These are phyloP conservation scores for Cystofilobasidium ferigula DNA, from an alignment of 768 basidiomycete genomes.

Conservation along the genomic window DNA sequence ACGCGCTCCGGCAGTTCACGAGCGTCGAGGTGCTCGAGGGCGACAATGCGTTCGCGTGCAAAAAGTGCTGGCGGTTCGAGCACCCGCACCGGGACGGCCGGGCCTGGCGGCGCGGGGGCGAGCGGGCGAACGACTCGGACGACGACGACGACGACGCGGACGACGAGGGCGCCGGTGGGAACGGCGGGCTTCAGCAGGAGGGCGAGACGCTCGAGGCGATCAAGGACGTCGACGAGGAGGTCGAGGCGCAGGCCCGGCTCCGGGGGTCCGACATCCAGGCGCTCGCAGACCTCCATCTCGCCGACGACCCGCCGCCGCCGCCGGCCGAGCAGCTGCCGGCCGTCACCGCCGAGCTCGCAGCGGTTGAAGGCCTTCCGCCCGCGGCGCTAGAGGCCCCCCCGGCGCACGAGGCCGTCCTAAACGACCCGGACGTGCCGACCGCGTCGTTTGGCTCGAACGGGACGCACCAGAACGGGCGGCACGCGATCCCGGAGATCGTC, in stretches of 20 bases:
- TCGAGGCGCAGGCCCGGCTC: not conserved
- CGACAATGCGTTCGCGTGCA: constrained; percentile 88
- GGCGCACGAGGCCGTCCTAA: not conserved
- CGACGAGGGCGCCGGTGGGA: not conserved
- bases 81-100: constrained; percentile 39
- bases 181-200: not conserved
- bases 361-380: not conserved
- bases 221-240: constrained; percentile 7
- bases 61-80: constrained; percentile 80
- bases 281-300: constrained; percentile 7
- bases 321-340: not conserved
- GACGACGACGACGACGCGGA: constrained; percentile 23
- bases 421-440: not conserved
- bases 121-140: constrained; percentile 30
- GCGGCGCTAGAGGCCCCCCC: not conserved
- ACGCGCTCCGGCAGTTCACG: constrained; percentile 77
- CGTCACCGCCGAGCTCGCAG: constrained; percentile 4
- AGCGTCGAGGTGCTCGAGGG: constrained; percentile 86
- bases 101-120: constrained; percentile 31
- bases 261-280: not conserved
- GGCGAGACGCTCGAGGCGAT: not conserved
- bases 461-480: not conserved
- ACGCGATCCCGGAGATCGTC: constrained; percentile 10
- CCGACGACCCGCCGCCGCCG: not conserved
- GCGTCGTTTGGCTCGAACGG: not conserved